A percentile compares a stretch with the other conserved stretches of the same genome.
phyloP scores from a whole-genome alignment of 352 stramenopile genomes.

The Hyaloperonospora arabidopsidis region DNA sequence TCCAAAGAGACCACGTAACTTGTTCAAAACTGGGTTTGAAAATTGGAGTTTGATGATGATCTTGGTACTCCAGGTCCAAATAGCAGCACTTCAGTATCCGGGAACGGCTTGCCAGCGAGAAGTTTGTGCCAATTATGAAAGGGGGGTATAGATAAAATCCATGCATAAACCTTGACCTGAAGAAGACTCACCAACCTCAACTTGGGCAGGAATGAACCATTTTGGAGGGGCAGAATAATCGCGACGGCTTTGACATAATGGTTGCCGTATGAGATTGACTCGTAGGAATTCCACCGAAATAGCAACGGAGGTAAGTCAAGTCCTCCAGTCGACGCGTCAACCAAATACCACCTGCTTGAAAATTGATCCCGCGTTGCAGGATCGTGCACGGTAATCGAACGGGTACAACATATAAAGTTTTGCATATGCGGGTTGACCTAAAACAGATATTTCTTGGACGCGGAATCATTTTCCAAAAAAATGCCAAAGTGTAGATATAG shows the following conservation, averaged over 20 bases:
- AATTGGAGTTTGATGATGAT: slow-evolving; percentile 2
- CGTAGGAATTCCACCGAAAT: neutral
- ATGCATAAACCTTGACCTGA: slow-evolving; percentile 2
- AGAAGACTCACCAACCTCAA: neutral
- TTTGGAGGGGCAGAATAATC: neutral
- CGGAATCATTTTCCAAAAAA: neutral
- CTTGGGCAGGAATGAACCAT: slow-evolving; percentile 7
- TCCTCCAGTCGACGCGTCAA: neutral
- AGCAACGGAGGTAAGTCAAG: slow-evolving; percentile 2
- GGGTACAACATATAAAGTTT: neutral
- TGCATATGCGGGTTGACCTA: neutral
- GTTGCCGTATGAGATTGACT: slow-evolving; percentile 9
- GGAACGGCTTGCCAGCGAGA: neutral
- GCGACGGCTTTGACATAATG: slow-evolving; percentile 2
- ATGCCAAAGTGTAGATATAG: neutral
- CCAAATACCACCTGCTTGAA: neutral
- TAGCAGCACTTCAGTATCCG: neutral
- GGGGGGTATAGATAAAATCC: slow-evolving; percentile 7
- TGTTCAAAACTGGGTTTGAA: slow-evolving; percentile 2
- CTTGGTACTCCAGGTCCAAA: slow-evolving; percentile 4
- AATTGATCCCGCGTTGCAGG: neutral
- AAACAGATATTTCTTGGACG: neutral
- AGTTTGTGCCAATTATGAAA: neutral
- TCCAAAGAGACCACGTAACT: slow-evolving; percentile 7
- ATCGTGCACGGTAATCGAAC: neutral